Evolutionary conservation across 2,329 filamentous ascomycete genomes (phyloP), one percentile per base, ranked within the genome.

Genomic region (Penicillium sp.): DNA sequence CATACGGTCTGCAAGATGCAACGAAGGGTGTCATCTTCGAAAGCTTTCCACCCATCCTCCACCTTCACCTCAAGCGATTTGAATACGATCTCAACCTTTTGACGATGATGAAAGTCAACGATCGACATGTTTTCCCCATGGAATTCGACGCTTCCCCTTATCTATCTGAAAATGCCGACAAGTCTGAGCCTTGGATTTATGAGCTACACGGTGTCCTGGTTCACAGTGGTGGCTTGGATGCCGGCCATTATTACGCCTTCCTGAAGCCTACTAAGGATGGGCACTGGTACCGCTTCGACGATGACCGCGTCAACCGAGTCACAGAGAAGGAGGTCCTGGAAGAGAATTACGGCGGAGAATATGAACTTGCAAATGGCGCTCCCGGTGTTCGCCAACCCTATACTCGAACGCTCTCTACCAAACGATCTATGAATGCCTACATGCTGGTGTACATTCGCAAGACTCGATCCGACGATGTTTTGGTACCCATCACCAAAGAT

Each of bases 371-470:
- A 6, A 79, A 80, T 44, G 78, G 77, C 6, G 67, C 69, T n/a
- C 48, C 65, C 22, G 74, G 73, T 33, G 72, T 77, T 39, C 71
- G 79, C 39, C 82, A 82, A 51, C 79, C 77, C 2, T 82, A 81
- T 54, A 79, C 78, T 7, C 68, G 78, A 26, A 76, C 75, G 13
- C 73, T 77, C 61, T 81, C 79, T 2, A 74, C 76, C 3, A 83
- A 83, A 55, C 71, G 79, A 31, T 82, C 78, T 2, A 83, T 82
- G 75, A 98, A 89, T 62, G 93, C 92, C 4, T 98, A 98, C 72
- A 98, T 98, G 92, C 68, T 98, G 72, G 93, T 98, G 2, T 98
- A 98, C 59, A 87, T 98, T 49, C 82, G 92, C 30, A 85, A 95
- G 61, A 84, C 82, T 35, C 79, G 82, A 39, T 67, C 94, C n/a